Evolutionary conservation across 1,284 basidiomycete species (phyloP).

Genomic region (Microbotryum saponariae): DNA sequence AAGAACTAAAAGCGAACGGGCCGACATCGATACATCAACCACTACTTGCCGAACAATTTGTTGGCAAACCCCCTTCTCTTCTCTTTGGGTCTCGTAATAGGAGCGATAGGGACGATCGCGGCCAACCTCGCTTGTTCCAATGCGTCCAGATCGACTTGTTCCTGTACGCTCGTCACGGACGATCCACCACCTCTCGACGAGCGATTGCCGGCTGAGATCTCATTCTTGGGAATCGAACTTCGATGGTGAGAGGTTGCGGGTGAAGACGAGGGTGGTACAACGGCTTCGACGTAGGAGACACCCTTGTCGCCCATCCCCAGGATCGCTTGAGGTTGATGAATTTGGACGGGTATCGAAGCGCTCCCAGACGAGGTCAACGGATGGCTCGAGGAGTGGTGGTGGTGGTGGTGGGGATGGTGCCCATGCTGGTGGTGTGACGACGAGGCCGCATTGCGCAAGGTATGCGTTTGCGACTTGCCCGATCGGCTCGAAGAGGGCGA

Average conservation of each 20-base stretch:
- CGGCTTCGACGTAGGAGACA: constrained; percentile 4
- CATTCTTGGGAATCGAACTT: not conserved
- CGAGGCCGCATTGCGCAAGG: not conserved
- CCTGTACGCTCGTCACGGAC: constrained; percentile 1
- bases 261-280: not conserved
- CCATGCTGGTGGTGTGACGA: constrained; percentile 1
- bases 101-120: constrained; percentile 1
- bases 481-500: not conserved
- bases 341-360: not conserved
- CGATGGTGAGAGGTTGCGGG: not conserved
- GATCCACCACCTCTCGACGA: not conserved
- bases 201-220: not conserved
- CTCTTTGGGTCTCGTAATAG: not conserved
- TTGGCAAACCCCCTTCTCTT: constrained; percentile 4
- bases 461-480: no score
- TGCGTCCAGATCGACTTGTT: constrained; percentile 9
- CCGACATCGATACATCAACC: no score
- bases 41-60: not conserved
- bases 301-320: not conserved
- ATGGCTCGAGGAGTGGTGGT: not conserved
- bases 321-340: no score
- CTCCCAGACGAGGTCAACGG: not conserved
- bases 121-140: constrained; percentile 7
- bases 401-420: not conserved
- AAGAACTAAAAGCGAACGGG: no score